These are phyloP conservation scores for Cenchrus purpureus DNA, from an alignment of 176 grass and related monocot genomes.

Conservation along the genomic window DNA sequence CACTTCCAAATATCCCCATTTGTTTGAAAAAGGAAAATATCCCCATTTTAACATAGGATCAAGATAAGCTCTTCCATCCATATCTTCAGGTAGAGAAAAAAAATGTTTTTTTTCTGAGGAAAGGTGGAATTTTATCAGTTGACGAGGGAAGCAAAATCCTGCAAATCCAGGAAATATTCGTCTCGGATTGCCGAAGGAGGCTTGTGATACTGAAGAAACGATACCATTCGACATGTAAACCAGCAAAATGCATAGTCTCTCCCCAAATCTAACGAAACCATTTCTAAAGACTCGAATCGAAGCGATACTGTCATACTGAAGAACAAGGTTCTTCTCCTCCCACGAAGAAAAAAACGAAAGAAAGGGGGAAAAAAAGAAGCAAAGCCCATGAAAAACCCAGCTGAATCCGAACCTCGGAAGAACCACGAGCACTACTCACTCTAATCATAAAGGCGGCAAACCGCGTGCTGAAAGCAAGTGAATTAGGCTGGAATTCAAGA, in stretches of 20 bases:
- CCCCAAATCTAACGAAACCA: not conserved
- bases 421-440: not conserved
- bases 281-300: not conserved
- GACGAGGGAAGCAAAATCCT: not conserved
- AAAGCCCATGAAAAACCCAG: slow-evolving; percentile 16
- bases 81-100: not conserved
- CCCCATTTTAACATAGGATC: not conserved
- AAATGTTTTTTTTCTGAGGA: not conserved
- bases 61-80: not conserved
- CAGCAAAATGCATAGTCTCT: not conserved
- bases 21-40: not conserved
- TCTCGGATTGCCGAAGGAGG: not conserved
- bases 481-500: slow-evolving; percentile 5
- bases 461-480: not conserved
- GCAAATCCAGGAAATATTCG: not conserved
- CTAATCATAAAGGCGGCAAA: not conserved
- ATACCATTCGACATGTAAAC: not conserved
- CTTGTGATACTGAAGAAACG: not conserved
- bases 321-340: not conserved
- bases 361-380: not conserved
- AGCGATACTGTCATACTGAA: not conserved
- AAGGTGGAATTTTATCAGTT: slow-evolving; percentile 5
- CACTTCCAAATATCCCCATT: not conserved
- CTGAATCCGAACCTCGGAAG: slow-evolving; percentile 26
- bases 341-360: not conserved